Base-by-base conservation (phyloP, 805 yeast genomes). In the Myxozyma neotropica region DNA sequence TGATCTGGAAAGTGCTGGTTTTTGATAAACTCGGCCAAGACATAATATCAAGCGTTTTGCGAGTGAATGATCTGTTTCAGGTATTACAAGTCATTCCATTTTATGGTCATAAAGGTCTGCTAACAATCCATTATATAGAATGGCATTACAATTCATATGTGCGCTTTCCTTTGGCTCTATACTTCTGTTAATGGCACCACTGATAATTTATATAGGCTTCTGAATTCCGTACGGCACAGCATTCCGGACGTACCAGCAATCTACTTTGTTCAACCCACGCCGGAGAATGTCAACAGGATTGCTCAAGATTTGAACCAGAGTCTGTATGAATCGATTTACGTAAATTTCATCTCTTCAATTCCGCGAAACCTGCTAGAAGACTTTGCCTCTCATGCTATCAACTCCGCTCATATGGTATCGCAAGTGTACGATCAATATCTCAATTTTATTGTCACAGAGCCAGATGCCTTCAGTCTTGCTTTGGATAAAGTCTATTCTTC, bases 371-470 rank as follows among this genome's bases (percentile, higher is more conserved):
- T 91, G 40, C 80, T 94, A 55, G 99, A 94, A 73, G 91, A 87
- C 45, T 85, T 94, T 71, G 86, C 87, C 66, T 80, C 85, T 53
- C 93, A 90, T 27, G 87, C 96, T 0, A 67, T 83, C 50, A 78
- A 84, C 15, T 86, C 86, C 65, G 81, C 93, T 1, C 79, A 78
- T 61, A 83, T 83, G 68, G 87, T 94, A 57, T 82, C 86, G 64
- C 98, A 93, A 73, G 96, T 94, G 4, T 94, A 79, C 74, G 99
- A 94, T 73, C 99, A 94, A 74, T 94, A 92, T 74, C 78, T 93
- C 63, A 92, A 93, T 74, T 94, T 89, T 71, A 79, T 90, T 8
- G 97, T 93, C 23, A 88, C 97, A 1, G 99, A 94, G 72, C 96
- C 96, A 23, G 88, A 89, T 69, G 77, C 94, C 40, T 94, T 92